Evolutionary conservation across 2,329 filamentous ascomycete genomes (phyloP).

Genomic region (Aspergillus quadricinctus): DNA sequence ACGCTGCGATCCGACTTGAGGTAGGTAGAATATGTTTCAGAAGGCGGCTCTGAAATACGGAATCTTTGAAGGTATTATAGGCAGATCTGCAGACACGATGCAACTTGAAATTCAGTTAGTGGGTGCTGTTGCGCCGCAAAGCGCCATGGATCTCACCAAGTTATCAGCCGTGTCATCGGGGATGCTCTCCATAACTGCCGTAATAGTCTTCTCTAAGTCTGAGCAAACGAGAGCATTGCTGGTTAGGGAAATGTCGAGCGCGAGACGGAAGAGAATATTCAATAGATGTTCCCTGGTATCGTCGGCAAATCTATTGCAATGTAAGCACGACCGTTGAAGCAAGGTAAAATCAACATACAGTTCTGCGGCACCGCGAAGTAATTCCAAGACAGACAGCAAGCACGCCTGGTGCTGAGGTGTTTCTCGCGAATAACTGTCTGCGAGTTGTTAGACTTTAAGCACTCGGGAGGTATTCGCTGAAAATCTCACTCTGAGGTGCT

Average conservation of each 20-base stretch:
- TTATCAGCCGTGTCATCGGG: slow-evolving; percentile 15
- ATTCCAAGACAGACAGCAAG: slow-evolving; percentile 32
- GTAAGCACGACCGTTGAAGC: slow-evolving; percentile 7
- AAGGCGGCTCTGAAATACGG: slow-evolving; percentile 37
- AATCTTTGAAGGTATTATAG: slow-evolving; percentile 35
- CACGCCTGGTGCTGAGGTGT: slow-evolving; percentile 11
- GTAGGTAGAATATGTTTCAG: slow-evolving; percentile 38
- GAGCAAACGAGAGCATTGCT: slow-evolving; percentile 25
- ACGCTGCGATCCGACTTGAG: slow-evolving; percentile 31
- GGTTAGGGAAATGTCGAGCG: slow-evolving; percentile 32
- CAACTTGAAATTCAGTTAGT: slow-evolving; percentile 21
- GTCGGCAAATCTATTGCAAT: slow-evolving; percentile 26
- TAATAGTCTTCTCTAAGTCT: slow-evolving; percentile 32
- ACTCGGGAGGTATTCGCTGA: background rate
- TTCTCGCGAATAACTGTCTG: slow-evolving; percentile 14
- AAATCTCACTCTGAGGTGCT: slow-evolving; percentile 18
- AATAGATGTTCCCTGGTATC: slow-evolving; percentile 30
- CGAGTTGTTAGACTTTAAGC: background rate
- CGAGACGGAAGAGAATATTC: slow-evolving; percentile 33
- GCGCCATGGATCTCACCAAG: slow-evolving; percentile 13
- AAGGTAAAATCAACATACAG: slow-evolving; percentile 19
- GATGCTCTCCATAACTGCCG: slow-evolving; percentile 25
- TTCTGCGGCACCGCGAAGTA: slow-evolving; percentile 28
- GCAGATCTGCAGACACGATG: slow-evolving; percentile 22
- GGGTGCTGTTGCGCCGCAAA: background rate